Base-by-base conservation (phyloP, 2,329 filamentous ascomycete genomes). In the Cercospora berteroae region DNA sequence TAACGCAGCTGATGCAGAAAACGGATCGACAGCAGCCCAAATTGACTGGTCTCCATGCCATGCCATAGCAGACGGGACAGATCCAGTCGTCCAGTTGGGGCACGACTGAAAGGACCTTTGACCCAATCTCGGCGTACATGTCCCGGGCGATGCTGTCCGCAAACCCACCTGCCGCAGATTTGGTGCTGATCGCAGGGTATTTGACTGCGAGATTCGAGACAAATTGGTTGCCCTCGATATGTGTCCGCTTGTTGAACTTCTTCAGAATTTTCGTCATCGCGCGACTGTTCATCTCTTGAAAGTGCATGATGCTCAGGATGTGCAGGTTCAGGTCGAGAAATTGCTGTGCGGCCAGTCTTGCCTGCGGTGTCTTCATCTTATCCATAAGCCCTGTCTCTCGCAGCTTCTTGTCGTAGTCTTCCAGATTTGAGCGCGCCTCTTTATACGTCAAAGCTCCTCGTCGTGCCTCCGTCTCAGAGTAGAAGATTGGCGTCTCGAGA, bases 211-310 rank as follows among this genome's bases (percentile, higher is more conserved):
- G 67, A 12, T 67, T 71, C 3, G 68, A 69, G 48, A 75, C 63
- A 60, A 77, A 77, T 6, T 67, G 39, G 27, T 75, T 68, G 10
- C 72, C 88, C 27, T 89, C 88, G 20, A 96, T 82, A 0, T 90
- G 88, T 1, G 93, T 96, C 67, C 88, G 87, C 79, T 96, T 96
- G 79, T 95, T 91, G 76, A 96, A 96, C 88, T 93, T 96, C 78
- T 96, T 96, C 63, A 96, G 80, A 61, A 96, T 96, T 78, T 96
- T 96, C 36, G 82, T 83, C 74, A 95, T 87, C 0, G 93, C 93
- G 31, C 86, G 86, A 71, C 87, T 87, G 74, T 96, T 96, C 71
- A 96, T 88, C 76, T 95, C 92, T 74, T 94, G 91, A 73, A 96
- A 96, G 67, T 89, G 89, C 70, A 96, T 83, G 61, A 90, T 90